Conservation (phyloP, 345 rosid species). For the Conringia planisiliqua region DNA sequence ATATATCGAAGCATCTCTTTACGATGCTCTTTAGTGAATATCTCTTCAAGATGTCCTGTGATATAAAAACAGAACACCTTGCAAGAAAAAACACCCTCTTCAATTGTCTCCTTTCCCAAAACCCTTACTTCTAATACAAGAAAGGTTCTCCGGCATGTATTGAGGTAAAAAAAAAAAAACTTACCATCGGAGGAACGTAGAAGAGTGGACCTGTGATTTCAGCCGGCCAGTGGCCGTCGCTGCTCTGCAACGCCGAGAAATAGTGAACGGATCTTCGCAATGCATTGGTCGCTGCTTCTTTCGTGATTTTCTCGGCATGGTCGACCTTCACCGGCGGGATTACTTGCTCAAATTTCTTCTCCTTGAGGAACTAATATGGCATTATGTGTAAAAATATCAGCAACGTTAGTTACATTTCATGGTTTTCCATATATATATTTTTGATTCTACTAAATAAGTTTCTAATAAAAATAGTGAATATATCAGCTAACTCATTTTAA, state of each 20-base stretch:
- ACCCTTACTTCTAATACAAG: neutral
- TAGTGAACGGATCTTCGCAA: slow-evolving; percentile 37
- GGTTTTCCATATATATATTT: too few species aligned
- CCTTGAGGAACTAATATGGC: slow-evolving; percentile 35
- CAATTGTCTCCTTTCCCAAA: neutral
- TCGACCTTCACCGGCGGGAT: slow-evolving; percentile 41
- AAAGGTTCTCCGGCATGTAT: neutral
- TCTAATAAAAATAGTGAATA: too few species aligned
- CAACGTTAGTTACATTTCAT: neutral
- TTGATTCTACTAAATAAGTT: too few species aligned
- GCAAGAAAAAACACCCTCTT: neutral
- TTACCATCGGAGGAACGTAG: slow-evolving; percentile 45
- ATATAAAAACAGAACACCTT: slow-evolving; percentile 41
- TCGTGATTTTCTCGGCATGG: slow-evolving; percentile 37
- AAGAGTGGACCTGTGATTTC: slow-evolving; percentile 52
- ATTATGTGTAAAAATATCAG: neutral
- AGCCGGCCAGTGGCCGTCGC: slow-evolving; percentile 56
- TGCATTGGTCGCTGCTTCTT: slow-evolving; percentile 39
- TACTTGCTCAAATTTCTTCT: slow-evolving; percentile 48
- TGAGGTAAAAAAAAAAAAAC: neutral
- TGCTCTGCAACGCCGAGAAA: slow-evolving; percentile 49
- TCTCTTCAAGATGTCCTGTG: slow-evolving; percentile 38
- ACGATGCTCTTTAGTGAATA: slow-evolving; percentile 33
- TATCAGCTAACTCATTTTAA: too few species aligned
- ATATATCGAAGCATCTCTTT: slow-evolving; percentile 46